phyloP scores from a whole-genome alignment of 768 basidiomycete species.

The Leccinum truebloodii region DNA sequence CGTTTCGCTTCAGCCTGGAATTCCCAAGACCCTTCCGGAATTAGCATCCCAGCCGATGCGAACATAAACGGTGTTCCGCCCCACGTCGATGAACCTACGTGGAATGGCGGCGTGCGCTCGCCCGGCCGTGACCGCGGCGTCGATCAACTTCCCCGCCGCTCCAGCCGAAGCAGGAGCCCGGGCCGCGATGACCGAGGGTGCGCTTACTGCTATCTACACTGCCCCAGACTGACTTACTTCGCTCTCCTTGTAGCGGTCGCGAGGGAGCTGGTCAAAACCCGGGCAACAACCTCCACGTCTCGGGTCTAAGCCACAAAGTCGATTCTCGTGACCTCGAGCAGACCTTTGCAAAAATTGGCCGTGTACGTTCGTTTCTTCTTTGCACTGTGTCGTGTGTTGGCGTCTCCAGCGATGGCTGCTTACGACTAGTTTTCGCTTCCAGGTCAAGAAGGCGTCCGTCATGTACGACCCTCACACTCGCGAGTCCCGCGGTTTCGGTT shows the following conservation, averaged over 20 bases:
- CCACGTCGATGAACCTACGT: conserved; percentile 55
- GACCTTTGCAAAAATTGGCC: conserved; percentile 85
- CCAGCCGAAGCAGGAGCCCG: conserved; percentile 81
- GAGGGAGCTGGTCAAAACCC: conserved; percentile 49
- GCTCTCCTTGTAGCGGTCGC: conserved; percentile 14
- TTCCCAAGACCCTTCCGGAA: conserved; percentile 75
- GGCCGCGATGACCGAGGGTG: conserved; percentile 58
- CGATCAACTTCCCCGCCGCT: conserved; percentile 55
- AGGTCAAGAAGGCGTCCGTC: conserved; percentile 66
- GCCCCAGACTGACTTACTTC: not conserved
- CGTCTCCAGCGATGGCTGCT: conserved; percentile 2
- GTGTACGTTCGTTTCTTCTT: conserved; percentile 47
- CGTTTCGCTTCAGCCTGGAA: conserved; percentile 67
- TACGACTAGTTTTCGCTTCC: conserved; percentile 2
- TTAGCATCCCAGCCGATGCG: conserved; percentile 66
- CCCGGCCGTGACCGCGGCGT: conserved; percentile 40
- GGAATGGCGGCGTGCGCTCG: conserved; percentile 50
- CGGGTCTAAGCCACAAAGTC: conserved; percentile 56
- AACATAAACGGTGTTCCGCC: conserved; percentile 46
- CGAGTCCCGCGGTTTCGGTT: conserved; percentile 81
- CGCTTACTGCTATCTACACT: conserved; percentile 25
- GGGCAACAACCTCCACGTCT: conserved; percentile 67
- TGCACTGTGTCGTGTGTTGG: not conserved
- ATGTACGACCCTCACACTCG: conserved; percentile 74
- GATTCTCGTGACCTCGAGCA: conserved; percentile 89